Base-by-base conservation (phyloP, 2,329 filamentous ascomycete genomes). In the Didymosphaeria variabile region DNA sequence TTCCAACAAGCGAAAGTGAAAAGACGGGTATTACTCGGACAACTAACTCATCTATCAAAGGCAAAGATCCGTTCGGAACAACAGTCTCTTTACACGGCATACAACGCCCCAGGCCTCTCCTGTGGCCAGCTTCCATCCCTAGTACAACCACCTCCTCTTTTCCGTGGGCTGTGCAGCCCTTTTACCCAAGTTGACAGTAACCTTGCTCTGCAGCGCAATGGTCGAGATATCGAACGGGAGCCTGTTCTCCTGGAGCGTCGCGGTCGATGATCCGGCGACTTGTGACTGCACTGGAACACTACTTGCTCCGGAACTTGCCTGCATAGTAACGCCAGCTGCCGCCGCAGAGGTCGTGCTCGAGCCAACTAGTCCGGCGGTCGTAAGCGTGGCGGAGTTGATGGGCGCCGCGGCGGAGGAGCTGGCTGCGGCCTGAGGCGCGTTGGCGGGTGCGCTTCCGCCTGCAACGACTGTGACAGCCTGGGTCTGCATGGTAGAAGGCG, bases 201-300 rank as follows among this genome's bases (percentile, higher is more conserved):
- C 75, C 6, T 69, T 69, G 45, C 70, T 75, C 62, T 77, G 72
- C 64, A 79, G 62, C 34, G 52, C 40, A 34, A 78, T 64, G 6
- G 72, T 78, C 34, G 68, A 70, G 59, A 79, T 74, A 51, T 79
- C 71, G 40, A 79, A 78, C 2, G 75, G 74, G 21, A 74, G 52
- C 21, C 61, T 61, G 23, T 68, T 70, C 32, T 67, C 55, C 60
- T 65, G 65, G 23, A 63, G 54, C 26, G 60, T 40, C 12, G 65
- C 65, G 9, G 57, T 31, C 21, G 23, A 32, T 7, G 54, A 38
- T 15, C 62, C 68, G 17, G 67, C 64, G 34, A 72, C 58, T n/a
- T 74, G 71, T 26, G 67, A 69, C 46, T 73, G 67, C n/a, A 67
- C 69, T 2, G 60, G 57, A 7, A 51, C 31, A 13, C 23, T 57